These are phyloP conservation scores for Penicillium longicatenatum DNA, from an alignment of 495 filamentous ascomycete genomes.

Conservation along the genomic window DNA sequence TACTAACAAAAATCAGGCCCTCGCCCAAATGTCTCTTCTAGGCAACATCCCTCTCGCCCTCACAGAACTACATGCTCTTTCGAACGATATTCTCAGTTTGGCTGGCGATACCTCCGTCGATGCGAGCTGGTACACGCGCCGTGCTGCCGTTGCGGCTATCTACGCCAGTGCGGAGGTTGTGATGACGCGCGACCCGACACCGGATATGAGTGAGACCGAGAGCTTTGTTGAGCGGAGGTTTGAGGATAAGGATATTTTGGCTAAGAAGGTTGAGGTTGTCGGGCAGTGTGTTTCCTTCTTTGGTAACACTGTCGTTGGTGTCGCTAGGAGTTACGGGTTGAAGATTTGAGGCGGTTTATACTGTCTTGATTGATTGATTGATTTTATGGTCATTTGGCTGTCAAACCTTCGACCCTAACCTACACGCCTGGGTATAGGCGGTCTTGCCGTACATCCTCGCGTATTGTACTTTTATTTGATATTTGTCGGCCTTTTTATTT, in stretches of 20 bases:
- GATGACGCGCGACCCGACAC: slow-evolving; percentile 82
- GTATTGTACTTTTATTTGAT: slow-evolving; percentile 3
- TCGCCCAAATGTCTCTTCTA: slow-evolving; percentile 84
- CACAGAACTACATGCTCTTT: slow-evolving; percentile 73
- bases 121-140: slow-evolving; percentile 87
- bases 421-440: too few species aligned
- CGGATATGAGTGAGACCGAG: slow-evolving; percentile 70
- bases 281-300: slow-evolving; percentile 79
- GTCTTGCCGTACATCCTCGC: background rate
- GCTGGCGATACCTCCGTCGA: slow-evolving; percentile 83
- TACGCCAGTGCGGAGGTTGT: slow-evolving; percentile 88
- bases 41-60: slow-evolving; percentile 75
- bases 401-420: too few species aligned
- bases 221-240: slow-evolving; percentile 77
- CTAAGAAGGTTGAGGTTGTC: slow-evolving; percentile 58
- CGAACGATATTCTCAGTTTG: slow-evolving; percentile 85
- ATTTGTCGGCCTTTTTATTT: background rate
- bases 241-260: slow-evolving; percentile 63
- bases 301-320: slow-evolving; percentile 51
- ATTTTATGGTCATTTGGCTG: background rate
- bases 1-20: slow-evolving; percentile 58
- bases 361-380: background rate
- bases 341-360: slow-evolving; percentile 36
- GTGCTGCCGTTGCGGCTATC: slow-evolving; percentile 71
- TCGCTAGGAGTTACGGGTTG: slow-evolving; percentile 50